These are phyloP conservation scores for Amanita exitialis DNA, from an alignment of 768 basidiomycete species.

Conservation along the genomic window DNA sequence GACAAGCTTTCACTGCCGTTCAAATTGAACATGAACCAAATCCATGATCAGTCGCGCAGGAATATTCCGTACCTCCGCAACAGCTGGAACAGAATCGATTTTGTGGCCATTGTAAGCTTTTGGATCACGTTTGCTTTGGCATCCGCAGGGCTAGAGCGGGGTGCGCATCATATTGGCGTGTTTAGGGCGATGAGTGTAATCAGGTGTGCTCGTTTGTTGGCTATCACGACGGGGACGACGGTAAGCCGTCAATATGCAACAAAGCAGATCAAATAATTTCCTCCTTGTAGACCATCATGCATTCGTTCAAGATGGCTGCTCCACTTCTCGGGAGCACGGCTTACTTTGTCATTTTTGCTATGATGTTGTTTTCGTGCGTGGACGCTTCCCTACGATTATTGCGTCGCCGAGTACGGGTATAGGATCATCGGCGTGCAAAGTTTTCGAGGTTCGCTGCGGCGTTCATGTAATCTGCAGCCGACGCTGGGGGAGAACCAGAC, in stretches of 20 bases:
- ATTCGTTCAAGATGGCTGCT: constrained; percentile 81
- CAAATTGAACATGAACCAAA: constrained; percentile 43
- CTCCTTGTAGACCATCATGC: constrained; percentile 60
- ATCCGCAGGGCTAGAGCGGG: constrained; percentile 55
- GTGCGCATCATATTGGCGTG: constrained; percentile 64
- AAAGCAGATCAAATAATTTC: constrained; percentile 5
- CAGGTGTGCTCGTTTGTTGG: constrained; percentile 69
- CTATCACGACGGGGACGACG: constrained; percentile 87
- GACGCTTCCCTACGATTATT: not conserved
- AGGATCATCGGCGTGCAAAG: constrained; percentile 92
- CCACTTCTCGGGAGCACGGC: constrained; percentile 86
- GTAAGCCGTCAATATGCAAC: constrained; percentile 31
- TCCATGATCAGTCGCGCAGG: constrained; percentile 45
- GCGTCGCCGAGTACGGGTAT: not conserved
- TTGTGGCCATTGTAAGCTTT: constrained; percentile 75
- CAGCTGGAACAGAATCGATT: constrained; percentile 87
- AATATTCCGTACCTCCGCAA: constrained; percentile 87
- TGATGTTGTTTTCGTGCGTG: constrained; percentile 76
- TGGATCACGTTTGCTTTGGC: constrained; percentile 80
- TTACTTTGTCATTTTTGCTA: constrained; percentile 87
- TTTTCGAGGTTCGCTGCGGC: constrained; percentile 77
- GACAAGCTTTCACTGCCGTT: constrained; percentile 52
- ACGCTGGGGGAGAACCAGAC: constrained; percentile 42
- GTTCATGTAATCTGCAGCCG: constrained; percentile 48
- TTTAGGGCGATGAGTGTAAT: constrained; percentile 87